Conservation (phyloP, 169 alveolate genomes). For the Eimeria necatrix region DNA sequence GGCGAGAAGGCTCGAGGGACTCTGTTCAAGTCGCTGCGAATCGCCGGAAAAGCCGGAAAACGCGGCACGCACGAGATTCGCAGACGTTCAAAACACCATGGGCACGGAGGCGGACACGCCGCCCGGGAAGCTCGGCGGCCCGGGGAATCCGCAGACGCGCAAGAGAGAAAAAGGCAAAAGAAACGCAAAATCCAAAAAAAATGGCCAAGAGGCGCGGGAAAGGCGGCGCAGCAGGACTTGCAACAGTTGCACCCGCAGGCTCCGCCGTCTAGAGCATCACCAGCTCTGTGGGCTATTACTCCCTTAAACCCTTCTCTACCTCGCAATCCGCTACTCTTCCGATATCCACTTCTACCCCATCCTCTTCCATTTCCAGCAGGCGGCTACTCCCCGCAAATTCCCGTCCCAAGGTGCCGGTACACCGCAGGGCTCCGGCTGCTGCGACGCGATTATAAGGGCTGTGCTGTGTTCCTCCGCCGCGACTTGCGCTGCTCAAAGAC, state of each 20-base stretch:
- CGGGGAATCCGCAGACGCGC: not conserved
- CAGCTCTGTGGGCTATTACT: conserved; percentile 48
- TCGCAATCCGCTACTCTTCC: conserved; percentile 27
- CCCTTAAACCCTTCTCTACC: conserved; percentile 11
- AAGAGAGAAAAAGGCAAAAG: not conserved
- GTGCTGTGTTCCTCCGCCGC: not conserved
- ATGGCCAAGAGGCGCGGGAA: conserved; percentile 9
- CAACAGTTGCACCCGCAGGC: conserved; percentile 59
- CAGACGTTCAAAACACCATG: too few species aligned
- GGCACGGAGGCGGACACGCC: too few species aligned
- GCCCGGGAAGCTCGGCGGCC: too few species aligned
- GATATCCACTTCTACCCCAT: conserved; percentile 9
- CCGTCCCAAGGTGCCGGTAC: conserved; percentile 14
- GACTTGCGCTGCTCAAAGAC: too few species aligned
- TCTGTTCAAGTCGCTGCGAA: too few species aligned
- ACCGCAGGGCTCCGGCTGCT: conserved; percentile 46
- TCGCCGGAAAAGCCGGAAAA: too few species aligned
- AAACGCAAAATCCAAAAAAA: not conserved
- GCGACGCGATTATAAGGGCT: conserved; percentile 54
- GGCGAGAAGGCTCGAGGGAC: too few species aligned
- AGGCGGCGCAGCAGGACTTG: conserved; percentile 20
- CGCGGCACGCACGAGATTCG: too few species aligned
- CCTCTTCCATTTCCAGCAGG: not conserved
- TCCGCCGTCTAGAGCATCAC: conserved; percentile 1
- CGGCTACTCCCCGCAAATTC: not conserved